Evolutionary conservation across 169 alveolate species (phyloP), one percentile per base, ranked within the genome.

Genomic region (Eimeria tenella): DNA sequence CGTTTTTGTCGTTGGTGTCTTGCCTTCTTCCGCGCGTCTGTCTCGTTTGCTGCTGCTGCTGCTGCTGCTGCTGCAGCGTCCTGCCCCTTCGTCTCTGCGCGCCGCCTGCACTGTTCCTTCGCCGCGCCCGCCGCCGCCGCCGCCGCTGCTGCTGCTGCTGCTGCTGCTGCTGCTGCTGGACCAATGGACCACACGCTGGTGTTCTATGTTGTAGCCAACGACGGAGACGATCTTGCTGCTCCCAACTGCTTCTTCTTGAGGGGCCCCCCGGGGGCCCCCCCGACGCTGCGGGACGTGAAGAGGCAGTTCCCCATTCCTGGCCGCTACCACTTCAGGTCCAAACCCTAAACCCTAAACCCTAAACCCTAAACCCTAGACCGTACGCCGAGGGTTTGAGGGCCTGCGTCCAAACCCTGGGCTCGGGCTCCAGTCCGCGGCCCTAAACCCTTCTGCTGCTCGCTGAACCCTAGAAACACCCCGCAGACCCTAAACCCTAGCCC

Each of bases 201-300:
- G 4, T n/a, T 71, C 4, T 71, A 71, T 10, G 15, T 71, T 17
- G 52, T 71, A 3, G 8, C 81, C 17, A 71, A 71, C 21, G 81
- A 71, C 42, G 81, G 81, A 23, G 81, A 71, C 81, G 42, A 31
- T n/a, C 81, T 31, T 15, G 9, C 6, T 31, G 7, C 81, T 10
- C 81, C 81, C 42, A 71, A 71, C 52, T 71, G 81, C 52, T 71
- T 71, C 81, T 71, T 71, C 49, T 71, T 71, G 42, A n/a, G 81
- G 15, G 81, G 4, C 13, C 5, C 4, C 7, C 4, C 13, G 52
- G 81, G 81, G 52, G 81, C 17, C 7, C 7, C 5, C 11, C 81
- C 81, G 8, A 71, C 81, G 15, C 50, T 71, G 21, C 13, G 4
- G 11, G 81, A 71, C 42, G 21, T 71, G 4, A 71, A 17, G 15